Evolutionary conservation across 169 alveolate genomes (phyloP).

Genomic region (Plasmodium ovale): DNA sequence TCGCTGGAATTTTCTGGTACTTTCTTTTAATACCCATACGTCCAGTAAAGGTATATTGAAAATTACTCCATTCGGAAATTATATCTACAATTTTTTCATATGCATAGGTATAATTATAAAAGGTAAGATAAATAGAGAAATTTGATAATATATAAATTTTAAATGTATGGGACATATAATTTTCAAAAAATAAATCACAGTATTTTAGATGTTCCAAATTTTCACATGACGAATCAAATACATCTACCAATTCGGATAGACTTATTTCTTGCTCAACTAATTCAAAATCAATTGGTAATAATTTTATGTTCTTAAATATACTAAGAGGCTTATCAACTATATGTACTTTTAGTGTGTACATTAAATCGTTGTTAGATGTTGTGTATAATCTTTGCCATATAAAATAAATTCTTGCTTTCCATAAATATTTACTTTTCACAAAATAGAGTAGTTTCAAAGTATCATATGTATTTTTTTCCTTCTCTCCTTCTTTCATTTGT

Average conservation of each 20-base stretch:
- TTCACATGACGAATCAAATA: constrained; percentile 14
- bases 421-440: constrained; percentile 67
- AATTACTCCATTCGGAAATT: constrained; percentile 72
- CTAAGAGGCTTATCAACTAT: constrained; percentile 40
- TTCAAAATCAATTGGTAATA: constrained; percentile 37
- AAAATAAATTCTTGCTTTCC: constrained; percentile 71
- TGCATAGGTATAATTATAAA: constrained; percentile 77
- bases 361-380: constrained; percentile 14
- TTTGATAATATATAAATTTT: constrained; percentile 79
- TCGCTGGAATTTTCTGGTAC: constrained; percentile 77
- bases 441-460: constrained; percentile 10
- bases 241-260: constrained; percentile 10
- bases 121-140: constrained; percentile 77
- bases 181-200: constrained; percentile 39
- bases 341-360: constrained; percentile 40
- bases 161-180: constrained; percentile 68
- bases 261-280: constrained; percentile 41
- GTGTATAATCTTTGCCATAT: constrained; percentile 74
- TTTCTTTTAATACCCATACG: constrained; percentile 84
- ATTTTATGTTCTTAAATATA: constrained; percentile 55
- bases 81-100: constrained; percentile 52
- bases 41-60: constrained; percentile 83
- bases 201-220: constrained; percentile 11
- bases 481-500: background rate
- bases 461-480: background rate